A percentile compares a stretch with the other conserved stretches of the same genome.
These are phyloP conservation scores for Alternaria brassicae DNA, from an alignment of 2,329 filamentous ascomycete genomes.

Conservation along the genomic window DNA sequence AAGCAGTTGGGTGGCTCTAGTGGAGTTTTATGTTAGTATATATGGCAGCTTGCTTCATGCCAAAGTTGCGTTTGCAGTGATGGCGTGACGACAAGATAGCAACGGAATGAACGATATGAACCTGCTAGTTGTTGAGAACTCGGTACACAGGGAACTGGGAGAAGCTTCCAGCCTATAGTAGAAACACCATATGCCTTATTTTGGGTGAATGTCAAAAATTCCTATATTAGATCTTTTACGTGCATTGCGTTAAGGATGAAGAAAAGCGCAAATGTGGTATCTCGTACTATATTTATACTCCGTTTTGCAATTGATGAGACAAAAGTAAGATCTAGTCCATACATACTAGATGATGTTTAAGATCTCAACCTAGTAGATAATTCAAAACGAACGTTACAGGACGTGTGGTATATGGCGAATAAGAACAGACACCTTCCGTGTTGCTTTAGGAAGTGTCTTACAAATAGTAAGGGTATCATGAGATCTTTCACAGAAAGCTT, in stretches of 20 bases:
- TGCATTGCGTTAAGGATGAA: background rate
- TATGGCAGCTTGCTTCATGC: background rate
- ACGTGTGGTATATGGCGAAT: background rate
- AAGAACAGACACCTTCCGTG: background rate
- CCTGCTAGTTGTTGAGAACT: background rate
- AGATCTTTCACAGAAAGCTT: background rate
- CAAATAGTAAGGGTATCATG: background rate
- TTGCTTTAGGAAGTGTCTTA: background rate
- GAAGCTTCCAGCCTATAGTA: background rate
- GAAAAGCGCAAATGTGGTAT: background rate
- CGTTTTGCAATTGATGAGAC: background rate
- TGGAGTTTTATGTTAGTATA: background rate
- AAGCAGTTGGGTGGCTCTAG: background rate
- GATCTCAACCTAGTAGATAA: background rate
- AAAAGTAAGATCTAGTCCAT: background rate
- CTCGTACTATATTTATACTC: background rate
- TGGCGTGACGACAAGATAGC: background rate
- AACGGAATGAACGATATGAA: background rate
- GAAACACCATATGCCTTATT: background rate
- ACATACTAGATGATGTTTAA: background rate
- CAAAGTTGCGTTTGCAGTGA: background rate
- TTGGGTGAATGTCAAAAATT: background rate
- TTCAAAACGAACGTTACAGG: background rate
- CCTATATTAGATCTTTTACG: too few species aligned
- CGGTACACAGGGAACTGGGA: background rate